Base-by-base conservation (phyloP, 352 stramenopile genomes). In the Albugo candida region DNA sequence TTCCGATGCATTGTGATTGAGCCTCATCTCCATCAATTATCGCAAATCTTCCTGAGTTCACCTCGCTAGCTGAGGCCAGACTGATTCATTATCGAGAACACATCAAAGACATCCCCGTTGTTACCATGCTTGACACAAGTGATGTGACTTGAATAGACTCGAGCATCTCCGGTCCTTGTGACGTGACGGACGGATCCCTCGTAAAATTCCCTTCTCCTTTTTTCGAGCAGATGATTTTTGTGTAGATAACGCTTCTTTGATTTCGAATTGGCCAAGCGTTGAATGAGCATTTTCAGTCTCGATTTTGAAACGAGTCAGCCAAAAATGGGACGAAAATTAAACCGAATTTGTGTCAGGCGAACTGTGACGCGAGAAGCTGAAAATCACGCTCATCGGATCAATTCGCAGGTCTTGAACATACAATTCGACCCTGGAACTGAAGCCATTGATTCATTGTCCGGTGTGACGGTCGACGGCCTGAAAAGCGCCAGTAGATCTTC, bases 111-210 rank as follows among this genome's bases (percentile, higher is more conserved):
- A 91, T 71, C 11, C 75, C 75, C 11, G 68, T 74, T 5, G 74
- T 66, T 24, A 91, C 78, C 51, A 83, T 76, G 36, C 71, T 83
- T 43, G 78, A 84, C 36, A 91, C 78, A 0, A 91, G 63, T 39
- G 78, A 84, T 24, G 72, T 87, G 18, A 91, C 78, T 42, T 91
- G 66, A 18, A 91, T 83, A 31, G 78, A 88, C 2, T 91, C 78
- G 41, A 91, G 76, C 13, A 91, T 56, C 19, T 70, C 70, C 5
- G 87, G 59, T 12, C 73, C 78, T 59, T 91, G 78, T 2, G 68
- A 79, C 55, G 86, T 87, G 20, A 84, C 70, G n/a, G n/a, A n/a
- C n/a, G 0, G 73, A 86, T 48, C 81, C 68, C 36, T 76, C 71
- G 53, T 91, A 91, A 44, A 87, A 91, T 13, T 53, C 60, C 10